Conservation (phyloP, 1,139 yeast species). For the Hemisphaericaspora xylofermentans region DNA sequence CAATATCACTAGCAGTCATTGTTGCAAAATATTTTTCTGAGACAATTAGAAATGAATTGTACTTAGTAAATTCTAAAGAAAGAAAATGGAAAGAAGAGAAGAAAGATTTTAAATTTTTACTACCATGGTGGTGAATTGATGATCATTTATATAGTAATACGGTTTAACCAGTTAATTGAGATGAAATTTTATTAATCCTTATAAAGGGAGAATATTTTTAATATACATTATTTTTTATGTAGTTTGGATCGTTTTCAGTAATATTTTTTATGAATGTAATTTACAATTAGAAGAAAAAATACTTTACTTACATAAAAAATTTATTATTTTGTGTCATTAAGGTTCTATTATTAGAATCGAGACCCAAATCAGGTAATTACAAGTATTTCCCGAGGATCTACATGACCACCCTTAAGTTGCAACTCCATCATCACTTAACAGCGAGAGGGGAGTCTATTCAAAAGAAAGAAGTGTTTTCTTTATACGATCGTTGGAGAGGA, state of each 20-base stretch:
- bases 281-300: too few relatives aligned
- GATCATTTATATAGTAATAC: neutral
- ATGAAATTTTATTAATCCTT: neutral
- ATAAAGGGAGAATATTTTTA: too few relatives aligned
- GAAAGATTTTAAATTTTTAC: neutral
- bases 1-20: constrained; percentile 24
- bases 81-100: neutral
- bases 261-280: neutral
- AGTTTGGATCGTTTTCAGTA: neutral
- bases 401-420: too few relatives aligned
- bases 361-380: constrained; percentile 1
- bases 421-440: neutral
- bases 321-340: neutral
- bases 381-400: neutral
- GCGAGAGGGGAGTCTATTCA: neutral
- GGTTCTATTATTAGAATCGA: constrained; percentile 2
- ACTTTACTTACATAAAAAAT: neutral
- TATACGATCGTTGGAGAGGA: too few relatives aligned
- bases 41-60: neutral
- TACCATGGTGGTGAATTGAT: neutral
- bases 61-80: too few relatives aligned
- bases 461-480: too few relatives aligned
- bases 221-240: neutral
- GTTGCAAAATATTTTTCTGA: neutral
- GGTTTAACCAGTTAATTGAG: neutral